Evolutionary conservation across 768 basidiomycete genomes (phyloP).

Genomic region (Xanthoconium stramineum): DNA sequence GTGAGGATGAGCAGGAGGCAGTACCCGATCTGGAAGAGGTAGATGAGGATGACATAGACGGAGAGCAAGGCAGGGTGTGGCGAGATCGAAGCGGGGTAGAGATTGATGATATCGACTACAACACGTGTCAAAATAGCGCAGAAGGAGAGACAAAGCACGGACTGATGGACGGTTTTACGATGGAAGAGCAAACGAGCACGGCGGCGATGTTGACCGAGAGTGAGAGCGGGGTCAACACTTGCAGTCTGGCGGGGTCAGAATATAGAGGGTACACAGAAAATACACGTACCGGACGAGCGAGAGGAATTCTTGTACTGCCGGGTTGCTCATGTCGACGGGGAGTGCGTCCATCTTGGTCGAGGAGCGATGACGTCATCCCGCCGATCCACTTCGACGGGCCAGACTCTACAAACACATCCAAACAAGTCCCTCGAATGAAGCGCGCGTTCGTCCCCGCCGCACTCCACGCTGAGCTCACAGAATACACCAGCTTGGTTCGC

Average conservation of each 20-base stretch:
- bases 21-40: slow-evolving; percentile 73
- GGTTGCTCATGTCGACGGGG: slow-evolving; percentile 57
- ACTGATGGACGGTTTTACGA: slow-evolving; percentile 66
- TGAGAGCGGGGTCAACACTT: slow-evolving; percentile 84
- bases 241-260: slow-evolving; percentile 45
- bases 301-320: slow-evolving; percentile 63
- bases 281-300: slow-evolving; percentile 52
- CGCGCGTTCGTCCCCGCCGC: slow-evolving; percentile 47
- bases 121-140: background rate
- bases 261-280: background rate
- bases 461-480: slow-evolving; percentile 62
- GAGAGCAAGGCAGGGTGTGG: slow-evolving; percentile 59
- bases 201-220: slow-evolving; percentile 77
- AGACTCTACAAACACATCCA: slow-evolving; percentile 3
- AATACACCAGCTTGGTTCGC: slow-evolving; percentile 65
- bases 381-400: background rate
- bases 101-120: slow-evolving; percentile 47
- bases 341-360: slow-evolving; percentile 46
- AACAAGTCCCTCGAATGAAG: slow-evolving; percentile 6
- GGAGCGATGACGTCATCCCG: slow-evolving; percentile 15
- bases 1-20: slow-evolving; percentile 74
- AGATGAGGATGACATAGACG: slow-evolving; percentile 59
- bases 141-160: slow-evolving; percentile 3
- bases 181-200: slow-evolving; percentile 62
- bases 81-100: slow-evolving; percentile 68